Percentiles rank a stretch among this genome's conserved stretches.
These are phyloP conservation scores for Gossypium raimondii DNA, from an alignment of 345 rosid species.

Conservation along the genomic window DNA sequence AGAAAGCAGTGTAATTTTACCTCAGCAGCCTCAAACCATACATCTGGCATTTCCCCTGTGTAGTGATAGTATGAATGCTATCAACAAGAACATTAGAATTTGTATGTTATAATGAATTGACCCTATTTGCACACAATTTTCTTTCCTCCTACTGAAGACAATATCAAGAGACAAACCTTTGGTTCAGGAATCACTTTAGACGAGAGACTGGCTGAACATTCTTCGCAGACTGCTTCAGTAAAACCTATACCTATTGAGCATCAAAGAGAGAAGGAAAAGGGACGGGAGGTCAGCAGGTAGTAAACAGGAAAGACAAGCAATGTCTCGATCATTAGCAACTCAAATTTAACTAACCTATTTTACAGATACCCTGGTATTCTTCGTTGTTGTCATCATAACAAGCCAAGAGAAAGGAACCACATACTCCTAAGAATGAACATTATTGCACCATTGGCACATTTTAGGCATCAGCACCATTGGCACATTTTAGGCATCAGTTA, in stretches of 20 bases:
- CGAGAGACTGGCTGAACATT: constrained; percentile 72
- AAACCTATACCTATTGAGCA: constrained; percentile 73
- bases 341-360: constrained; percentile 57
- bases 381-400: constrained; percentile 71
- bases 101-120: constrained; percentile 5
- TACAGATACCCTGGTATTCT: constrained; percentile 89
- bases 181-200: constrained; percentile 70
- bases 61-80: constrained; percentile 69
- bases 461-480: constrained; percentile 11
- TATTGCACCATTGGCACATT: constrained; percentile 16
- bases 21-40: constrained; percentile 92
- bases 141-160: constrained; percentile 5
- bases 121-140: background rate
- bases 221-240: constrained; percentile 77
- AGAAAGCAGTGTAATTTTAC: constrained; percentile 30
- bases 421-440: constrained; percentile 50
- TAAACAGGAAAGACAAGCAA: background rate
- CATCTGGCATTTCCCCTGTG: constrained; percentile 75
- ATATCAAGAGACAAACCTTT: constrained; percentile 44
- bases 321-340: background rate
- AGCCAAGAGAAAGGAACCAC: constrained; percentile 93
- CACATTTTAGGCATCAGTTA: constrained; percentile 10
- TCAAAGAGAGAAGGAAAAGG: constrained; percentile 3
- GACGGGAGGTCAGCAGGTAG: background rate
- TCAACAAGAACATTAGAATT: constrained; percentile 16